Evolutionary conservation across 331 rosid genomes (phyloP).

Genomic region (Acacia concinna): DNA sequence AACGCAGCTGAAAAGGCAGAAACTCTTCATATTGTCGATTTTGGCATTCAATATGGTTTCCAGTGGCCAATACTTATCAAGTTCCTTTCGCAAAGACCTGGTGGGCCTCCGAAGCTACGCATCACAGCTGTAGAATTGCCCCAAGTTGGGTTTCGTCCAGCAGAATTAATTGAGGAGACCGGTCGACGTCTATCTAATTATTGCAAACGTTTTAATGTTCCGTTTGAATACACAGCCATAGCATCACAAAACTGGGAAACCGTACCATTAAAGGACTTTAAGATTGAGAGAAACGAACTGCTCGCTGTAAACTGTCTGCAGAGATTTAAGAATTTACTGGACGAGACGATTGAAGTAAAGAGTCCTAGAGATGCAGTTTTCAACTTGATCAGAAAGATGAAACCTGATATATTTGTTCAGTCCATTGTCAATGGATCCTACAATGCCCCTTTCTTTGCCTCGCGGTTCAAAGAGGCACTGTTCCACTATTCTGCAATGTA

Average conservation of each 20-base stretch:
- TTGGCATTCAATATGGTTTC: constrained; percentile 74
- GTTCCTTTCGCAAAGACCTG: constrained; percentile 48
- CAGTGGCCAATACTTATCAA: constrained; percentile 76
- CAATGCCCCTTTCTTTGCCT: constrained; percentile 58
- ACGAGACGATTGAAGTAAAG: constrained; percentile 54
- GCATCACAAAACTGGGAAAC: constrained; percentile 66
- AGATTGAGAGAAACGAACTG: constrained; percentile 46
- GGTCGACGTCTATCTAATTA: constrained; percentile 53
- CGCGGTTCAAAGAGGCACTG: constrained; percentile 73
- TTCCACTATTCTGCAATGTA: constrained; percentile 58
- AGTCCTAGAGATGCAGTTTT: constrained; percentile 64
- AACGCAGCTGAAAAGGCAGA: constrained; percentile 37
- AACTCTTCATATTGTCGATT: constrained; percentile 56
- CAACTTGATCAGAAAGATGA: constrained; percentile 52
- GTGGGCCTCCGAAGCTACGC: constrained; percentile 74
- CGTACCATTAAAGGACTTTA: constrained; percentile 55
- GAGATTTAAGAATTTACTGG: constrained; percentile 57
- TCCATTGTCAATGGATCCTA: constrained; percentile 47
- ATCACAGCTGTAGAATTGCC: constrained; percentile 81
- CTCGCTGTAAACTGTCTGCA: constrained; percentile 55
- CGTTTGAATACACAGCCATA: constrained; percentile 61
- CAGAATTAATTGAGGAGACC: constrained; percentile 53
- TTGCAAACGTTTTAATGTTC: constrained; percentile 61
- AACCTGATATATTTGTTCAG: constrained; percentile 60
- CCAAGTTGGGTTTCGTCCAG: constrained; percentile 70